Evolutionary conservation across 345 rosid genomes (phyloP), one percentile per base, ranked within the genome.

Genomic region (Geranium brycei): DNA sequence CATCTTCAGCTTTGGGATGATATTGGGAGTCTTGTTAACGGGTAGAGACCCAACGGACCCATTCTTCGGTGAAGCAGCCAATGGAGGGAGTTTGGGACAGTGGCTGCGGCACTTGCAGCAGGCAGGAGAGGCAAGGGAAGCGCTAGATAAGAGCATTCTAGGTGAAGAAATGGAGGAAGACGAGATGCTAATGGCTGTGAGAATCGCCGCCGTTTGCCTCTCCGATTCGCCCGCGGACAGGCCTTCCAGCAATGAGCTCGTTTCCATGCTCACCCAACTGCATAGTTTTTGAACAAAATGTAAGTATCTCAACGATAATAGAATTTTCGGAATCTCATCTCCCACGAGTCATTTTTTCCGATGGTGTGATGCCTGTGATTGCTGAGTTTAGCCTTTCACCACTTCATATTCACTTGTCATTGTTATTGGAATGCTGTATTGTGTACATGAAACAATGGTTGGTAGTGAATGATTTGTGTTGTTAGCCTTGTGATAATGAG

Each of bases 121-220:
- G 59, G 83, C 86, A 0, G 97, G 95, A 57, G 97, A 92, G 67
- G 96, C 84, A 31, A 59, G 77, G 23, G 97, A 87, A 76, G 91
- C 95, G 11, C 78, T 92, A 32, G 97, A 92, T 68, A 84, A 81
- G 79, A 86, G 84, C 59, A 80, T 92, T 61, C 80, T 92, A 0
- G 98, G 97, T 14, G 95, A 86, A 72, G 98, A 92, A 77, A 87
- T 76, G 18, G 95, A 89, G 83, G 98, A 92, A 78, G 95, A 92
- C 16, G 96, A 92, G 82, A 92, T 92, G 95, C 72, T 89, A 59
- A 92, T 92, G 98, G 97, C 93, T 57, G 79, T 89, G 60, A 82
- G 93, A 73, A 92, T 89, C n/a, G 85, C 91, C 11, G 89, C 83
- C 18, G 81, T 87, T 31, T 92, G 98, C 72, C 83, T 89, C 55